Conservation (phyloP, 2,329 filamentous ascomycete genomes). For the Graphiopsis chlorocephala region DNA sequence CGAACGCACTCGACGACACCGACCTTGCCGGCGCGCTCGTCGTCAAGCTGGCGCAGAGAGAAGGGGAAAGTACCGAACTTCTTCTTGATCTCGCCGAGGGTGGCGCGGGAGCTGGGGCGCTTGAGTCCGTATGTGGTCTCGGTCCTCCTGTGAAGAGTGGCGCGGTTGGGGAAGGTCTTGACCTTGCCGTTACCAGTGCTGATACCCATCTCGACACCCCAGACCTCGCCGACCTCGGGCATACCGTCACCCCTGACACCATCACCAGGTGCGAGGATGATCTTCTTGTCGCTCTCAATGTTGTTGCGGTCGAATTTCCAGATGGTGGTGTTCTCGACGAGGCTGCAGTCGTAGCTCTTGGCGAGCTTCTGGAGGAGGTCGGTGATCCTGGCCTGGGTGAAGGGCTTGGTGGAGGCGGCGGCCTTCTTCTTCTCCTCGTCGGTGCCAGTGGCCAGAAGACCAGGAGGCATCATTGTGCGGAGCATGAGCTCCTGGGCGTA, state of each 20-base stretch:
- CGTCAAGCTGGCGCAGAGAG: conserved; percentile 92
- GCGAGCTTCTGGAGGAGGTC: conserved; percentile 85
- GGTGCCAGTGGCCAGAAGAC: conserved; percentile 73
- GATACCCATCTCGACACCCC: conserved; percentile 95
- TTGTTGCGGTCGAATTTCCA: conserved; percentile 97
- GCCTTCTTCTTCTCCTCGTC: conserved; percentile 92
- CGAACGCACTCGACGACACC: conserved; percentile 96
- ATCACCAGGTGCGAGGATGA: conserved; percentile 83
- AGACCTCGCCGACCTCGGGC: conserved; percentile 87
- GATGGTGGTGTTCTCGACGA: conserved; percentile 97
- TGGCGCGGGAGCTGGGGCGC: conserved; percentile 87
- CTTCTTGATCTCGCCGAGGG: conserved; percentile 91
- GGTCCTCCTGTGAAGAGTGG: conserved; percentile 91
- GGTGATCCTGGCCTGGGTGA: conserved; percentile 83
- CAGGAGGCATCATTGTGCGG: conserved; percentile 87
- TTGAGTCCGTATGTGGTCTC: conserved; percentile 89
- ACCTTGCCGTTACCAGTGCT: conserved; percentile 90
- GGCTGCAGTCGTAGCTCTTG: conserved; percentile 83
- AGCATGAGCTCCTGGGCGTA: conserved; percentile 95
- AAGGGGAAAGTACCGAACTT: conserved; percentile 98
- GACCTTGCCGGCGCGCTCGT: conserved; percentile 92
- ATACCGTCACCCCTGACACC: conserved; percentile 86
- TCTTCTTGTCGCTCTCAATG: conserved; percentile 98
- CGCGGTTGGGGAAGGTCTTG: conserved; percentile 82
- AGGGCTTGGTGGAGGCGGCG: conserved; percentile 71